A percentile compares a stretch with the other conserved stretches of the same genome.
phyloP scores from a whole-genome alignment of 2,329 filamentous ascomycete species.

The Penicillium hordei region DNA sequence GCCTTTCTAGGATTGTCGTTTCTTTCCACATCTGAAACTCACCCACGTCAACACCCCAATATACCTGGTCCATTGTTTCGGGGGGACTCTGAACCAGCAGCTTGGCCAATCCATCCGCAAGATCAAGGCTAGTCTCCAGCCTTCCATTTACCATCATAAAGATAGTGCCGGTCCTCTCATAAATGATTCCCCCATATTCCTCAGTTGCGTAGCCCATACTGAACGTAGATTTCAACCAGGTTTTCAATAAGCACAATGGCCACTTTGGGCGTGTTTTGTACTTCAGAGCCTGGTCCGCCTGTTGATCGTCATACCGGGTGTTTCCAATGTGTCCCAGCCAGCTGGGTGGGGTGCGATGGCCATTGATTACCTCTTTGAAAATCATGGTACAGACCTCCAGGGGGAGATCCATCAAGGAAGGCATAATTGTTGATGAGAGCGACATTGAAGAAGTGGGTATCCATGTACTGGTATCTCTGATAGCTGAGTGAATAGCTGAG shows the following conservation, averaged over 20 bases:
- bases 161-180: background rate
- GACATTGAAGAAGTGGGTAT: no score
- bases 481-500: no score
- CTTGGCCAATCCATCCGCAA: background rate
- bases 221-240: rapidly evolving
- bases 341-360: background rate
- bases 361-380: background rate
- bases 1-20: background rate
- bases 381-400: background rate
- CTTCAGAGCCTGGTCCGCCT: no score
- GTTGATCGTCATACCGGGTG: no score
- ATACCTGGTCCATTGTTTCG: no score
- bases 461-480: no score
- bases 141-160: background rate
- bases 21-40: background rate
- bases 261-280: background rate
- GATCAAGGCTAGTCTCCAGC: background rate
- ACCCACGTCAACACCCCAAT: no score
- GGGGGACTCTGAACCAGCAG: background rate
- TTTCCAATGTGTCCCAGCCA: no score
- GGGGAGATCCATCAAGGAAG: background rate
- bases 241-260: background rate
- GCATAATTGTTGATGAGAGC: background rate
- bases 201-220: no score
- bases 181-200: background rate